A percentile compares a stretch with the other conserved stretches of the same genome.
phyloP scores from a whole-genome alignment of 768 basidiomycete genomes.

The Suillus weaverae region DNA sequence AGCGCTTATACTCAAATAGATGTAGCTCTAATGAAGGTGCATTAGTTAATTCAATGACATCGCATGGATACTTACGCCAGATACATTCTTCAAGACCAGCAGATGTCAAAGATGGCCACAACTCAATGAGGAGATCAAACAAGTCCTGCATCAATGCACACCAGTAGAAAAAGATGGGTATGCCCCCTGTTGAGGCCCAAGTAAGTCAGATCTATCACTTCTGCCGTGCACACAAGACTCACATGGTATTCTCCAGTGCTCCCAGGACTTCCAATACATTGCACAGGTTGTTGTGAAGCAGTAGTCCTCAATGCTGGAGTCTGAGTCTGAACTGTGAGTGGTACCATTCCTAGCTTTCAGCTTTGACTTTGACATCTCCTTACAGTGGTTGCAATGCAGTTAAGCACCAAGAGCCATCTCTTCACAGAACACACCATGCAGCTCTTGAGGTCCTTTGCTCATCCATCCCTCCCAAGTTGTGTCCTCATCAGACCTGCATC shows the following conservation, averaged over 20 bases:
- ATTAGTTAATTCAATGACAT: neutral
- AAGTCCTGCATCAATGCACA: constrained; percentile 24
- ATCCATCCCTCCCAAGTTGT: constrained; percentile 9
- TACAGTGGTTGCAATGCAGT: neutral
- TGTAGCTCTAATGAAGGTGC: constrained; percentile 21
- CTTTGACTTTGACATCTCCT: no score
- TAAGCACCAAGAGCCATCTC: neutral
- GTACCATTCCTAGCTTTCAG: no score
- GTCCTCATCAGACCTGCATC: neutral
- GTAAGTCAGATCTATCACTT: neutral
- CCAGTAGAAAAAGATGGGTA: constrained; percentile 21
- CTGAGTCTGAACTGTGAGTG: no score
- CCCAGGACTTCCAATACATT: constrained; percentile 20
- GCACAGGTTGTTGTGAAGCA: neutral
- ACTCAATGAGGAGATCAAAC: constrained; percentile 24
- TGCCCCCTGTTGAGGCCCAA: constrained; percentile 6
- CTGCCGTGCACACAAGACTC: neutral
- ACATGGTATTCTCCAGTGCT: constrained; percentile 23
- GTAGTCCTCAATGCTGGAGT: no score
- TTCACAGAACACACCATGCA: constrained; percentile 7
- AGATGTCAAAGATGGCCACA: constrained; percentile 20
- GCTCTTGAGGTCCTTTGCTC: neutral
- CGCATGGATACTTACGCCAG: constrained; percentile 15
- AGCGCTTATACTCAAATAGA: constrained; percentile 21
- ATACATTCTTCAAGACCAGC: constrained; percentile 22